Conservation (phyloP, 2,329 filamentous ascomycete species). For the Ophiostoma tasmaniense region DNA sequence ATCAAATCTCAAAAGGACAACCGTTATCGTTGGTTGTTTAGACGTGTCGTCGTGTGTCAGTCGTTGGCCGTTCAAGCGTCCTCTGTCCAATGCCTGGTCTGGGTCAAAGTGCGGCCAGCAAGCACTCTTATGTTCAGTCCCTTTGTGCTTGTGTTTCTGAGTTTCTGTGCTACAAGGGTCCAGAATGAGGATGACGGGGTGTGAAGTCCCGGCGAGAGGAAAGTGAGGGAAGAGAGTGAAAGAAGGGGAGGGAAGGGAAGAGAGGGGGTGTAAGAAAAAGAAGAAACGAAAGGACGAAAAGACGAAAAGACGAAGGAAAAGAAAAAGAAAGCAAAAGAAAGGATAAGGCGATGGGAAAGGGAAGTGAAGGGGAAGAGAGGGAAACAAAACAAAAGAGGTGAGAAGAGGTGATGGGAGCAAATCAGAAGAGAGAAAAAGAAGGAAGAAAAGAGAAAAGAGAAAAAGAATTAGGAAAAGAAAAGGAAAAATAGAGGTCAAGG, state of each 20-base stretch:
- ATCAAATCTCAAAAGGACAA: neutral
- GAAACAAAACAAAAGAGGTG: neutral
- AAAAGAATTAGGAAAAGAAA: constrained; percentile 3
- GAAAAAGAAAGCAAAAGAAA: neutral
- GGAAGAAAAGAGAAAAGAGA: neutral
- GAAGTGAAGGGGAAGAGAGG: constrained; percentile 3
- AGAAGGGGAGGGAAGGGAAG: neutral
- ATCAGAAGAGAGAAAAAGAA: neutral
- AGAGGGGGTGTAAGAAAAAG: neutral
- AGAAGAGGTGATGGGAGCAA: neutral
- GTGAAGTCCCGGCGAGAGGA: constrained; percentile 7
- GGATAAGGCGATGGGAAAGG: neutral
- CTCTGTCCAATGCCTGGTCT: neutral
- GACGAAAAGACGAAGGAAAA: neutral
- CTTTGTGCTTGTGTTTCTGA: neutral
- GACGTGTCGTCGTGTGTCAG: neutral
- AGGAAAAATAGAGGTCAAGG: neutral
- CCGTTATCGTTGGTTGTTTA: neutral
- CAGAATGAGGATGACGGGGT: constrained; percentile 5
- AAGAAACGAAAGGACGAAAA: neutral
- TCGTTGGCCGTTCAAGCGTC: neutral
- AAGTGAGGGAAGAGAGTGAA: neutral
- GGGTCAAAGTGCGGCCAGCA: neutral
- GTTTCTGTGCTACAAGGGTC: constrained; percentile 11
- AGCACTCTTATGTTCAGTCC: neutral